Evolutionary conservation across 2,329 filamentous ascomycete genomes (phyloP), one percentile per base, ranked within the genome.

Genomic region (Myriosclerotinia duriaeana): DNA sequence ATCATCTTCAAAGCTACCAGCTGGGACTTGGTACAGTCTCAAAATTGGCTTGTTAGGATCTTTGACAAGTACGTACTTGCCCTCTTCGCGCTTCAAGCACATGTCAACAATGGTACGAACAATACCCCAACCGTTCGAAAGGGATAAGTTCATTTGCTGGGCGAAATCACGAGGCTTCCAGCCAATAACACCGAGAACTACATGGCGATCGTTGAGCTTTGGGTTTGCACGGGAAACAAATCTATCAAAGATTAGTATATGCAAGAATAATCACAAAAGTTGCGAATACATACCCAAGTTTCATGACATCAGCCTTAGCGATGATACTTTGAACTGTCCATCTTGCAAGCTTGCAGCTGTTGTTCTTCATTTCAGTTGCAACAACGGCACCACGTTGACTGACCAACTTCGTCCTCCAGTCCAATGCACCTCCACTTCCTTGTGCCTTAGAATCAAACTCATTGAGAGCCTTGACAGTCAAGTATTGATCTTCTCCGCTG

Each of bases 361-460:
- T 99, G 87, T 99, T 99, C 91, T 99, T 99, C 95, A 99, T 99
- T 84, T 99, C 95, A 15, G 95, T 99, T 26, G 95, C 95, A 36
- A 99, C 91, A 53, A 99, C 94, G 66, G 95, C 95, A 87, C 95
- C 95, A 76, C 95, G 90, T 83, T 97, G 93, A 74, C 89, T 92
- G 71, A 91, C 90, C 68, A 99, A 87, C 86, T 99, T 99, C 73
- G 89, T 90, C 78, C 95, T 87, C 95, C 95, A 99, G 85, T 99
- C 95, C 63, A 99, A 85, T 65, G 95, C 95, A 71, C 94, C 93
- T 73, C 95, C 95, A 72, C 91, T 92, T 74, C 95, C 95, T 78
- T 96, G 93, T 34, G 95, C 95, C 84, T 97, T 97, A 87, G 88
- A 93, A 83, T 99, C 95, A 78, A 98, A 99, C 83, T 99, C 95